Percentiles rank a stretch among this genome's conserved stretches.
These are phyloP conservation scores for Canariomyces notabilis DNA, from an alignment of 2,329 filamentous ascomycete genomes.

Conservation along the genomic window DNA sequence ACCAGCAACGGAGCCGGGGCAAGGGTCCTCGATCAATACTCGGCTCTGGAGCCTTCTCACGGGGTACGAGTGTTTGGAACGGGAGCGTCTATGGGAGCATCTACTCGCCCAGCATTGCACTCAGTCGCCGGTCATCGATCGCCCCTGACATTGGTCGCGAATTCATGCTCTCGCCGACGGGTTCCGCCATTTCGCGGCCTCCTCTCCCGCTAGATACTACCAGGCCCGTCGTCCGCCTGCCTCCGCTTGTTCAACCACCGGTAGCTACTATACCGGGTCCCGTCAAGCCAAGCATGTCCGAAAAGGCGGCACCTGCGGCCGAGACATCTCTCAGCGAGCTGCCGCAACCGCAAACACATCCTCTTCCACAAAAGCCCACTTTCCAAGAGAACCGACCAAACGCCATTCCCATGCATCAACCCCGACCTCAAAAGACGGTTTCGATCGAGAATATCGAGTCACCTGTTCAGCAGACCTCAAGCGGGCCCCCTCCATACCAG, in stretches of 20 bases:
- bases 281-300: slow-evolving; percentile 21
- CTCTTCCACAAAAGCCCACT: slow-evolving; percentile 53
- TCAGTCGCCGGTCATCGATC: slow-evolving; percentile 83
- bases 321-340: slow-evolving; percentile 47
- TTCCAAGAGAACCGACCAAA: slow-evolving; percentile 52
- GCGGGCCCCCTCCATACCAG: slow-evolving; percentile 52
- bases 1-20: slow-evolving; percentile 75
- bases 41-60: slow-evolving; percentile 63
- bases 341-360: slow-evolving; percentile 53
- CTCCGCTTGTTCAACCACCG: slow-evolving; percentile 49
- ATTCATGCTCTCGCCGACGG: slow-evolving; percentile 72
- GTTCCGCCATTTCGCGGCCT: slow-evolving; percentile 68
- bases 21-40: slow-evolving; percentile 70
- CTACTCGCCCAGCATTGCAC: slow-evolving; percentile 81
- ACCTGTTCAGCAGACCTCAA: slow-evolving; percentile 51
- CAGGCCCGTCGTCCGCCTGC: slow-evolving; percentile 77
- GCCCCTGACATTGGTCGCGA: slow-evolving; percentile 64
- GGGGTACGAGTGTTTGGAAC: slow-evolving; percentile 77
- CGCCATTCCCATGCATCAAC: slow-evolving; percentile 78
- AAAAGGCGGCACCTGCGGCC: slow-evolving; percentile 19
- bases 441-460: slow-evolving; percentile 91
- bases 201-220: slow-evolving; percentile 55
- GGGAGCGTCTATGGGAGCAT: slow-evolving; percentile 63
- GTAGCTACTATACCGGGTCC: slow-evolving; percentile 24
- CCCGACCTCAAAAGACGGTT: slow-evolving; percentile 88